Evolutionary conservation across 208 protist genomes (phyloP), one percentile per base, ranked within the genome.

Genomic region (Trypanosoma platydactyli): DNA sequence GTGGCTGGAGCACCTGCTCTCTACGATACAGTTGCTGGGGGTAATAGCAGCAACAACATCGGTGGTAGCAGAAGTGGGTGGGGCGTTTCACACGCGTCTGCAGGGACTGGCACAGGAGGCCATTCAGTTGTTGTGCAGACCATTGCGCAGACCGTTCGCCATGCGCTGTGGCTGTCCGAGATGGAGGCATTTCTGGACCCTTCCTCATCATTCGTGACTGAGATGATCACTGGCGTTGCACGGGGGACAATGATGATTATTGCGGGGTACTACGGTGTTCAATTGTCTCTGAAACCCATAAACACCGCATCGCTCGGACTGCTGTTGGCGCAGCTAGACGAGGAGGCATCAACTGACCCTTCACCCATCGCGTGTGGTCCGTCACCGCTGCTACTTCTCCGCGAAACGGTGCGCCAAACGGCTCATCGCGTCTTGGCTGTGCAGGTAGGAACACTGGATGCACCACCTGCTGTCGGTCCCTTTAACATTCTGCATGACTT

Each of bases 211-310:
- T 52, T 73, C 11, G 54, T 56, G 46, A 62, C 80, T 1, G 60
- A 73, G 33, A 52, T 84, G 1, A 67, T 84, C 9, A 76, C 77
- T 0, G 29, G 57, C 4, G 71, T 92, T n/a, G 54, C 75, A 15
- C 72, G 83, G 4, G 79, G 83, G n/a, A 88, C 79, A n/a, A 49
- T 84, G 57, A 71, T 73, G 61, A 65, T 92, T 45, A 71, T 84
- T 0, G 83, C 75, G 0, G 59, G 81, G 3, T 50, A 92, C 52
- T 94, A 94, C 73, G 85, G 88, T 35, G 68, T 92, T n/a, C 58
- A 67, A 3, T 77, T 68, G 1, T 33, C 42, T 4, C 71, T 79
- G 4, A 71, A 73, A 1, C 11, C 16, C n/a, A 71, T 91, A 16
- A 71, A 69, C 30, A 58, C 48, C 4, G 44, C 25, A 0, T 65